Percentiles rank a stretch among this genome's conserved stretches.
These are phyloP conservation scores for Fraxinus velutina DNA, from an alignment of 305 asterid species.

Conservation along the genomic window DNA sequence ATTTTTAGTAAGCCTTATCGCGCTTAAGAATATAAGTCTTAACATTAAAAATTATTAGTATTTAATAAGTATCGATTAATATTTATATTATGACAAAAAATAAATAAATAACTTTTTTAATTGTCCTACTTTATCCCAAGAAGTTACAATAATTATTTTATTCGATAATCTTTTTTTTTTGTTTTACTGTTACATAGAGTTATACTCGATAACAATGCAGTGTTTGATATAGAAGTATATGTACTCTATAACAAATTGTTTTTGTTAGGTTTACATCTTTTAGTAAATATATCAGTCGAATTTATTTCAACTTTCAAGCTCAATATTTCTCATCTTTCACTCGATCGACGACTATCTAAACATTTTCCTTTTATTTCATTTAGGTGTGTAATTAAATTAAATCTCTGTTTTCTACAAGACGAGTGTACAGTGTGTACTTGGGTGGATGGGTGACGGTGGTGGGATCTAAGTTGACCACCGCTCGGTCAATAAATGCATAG, in stretches of 20 bases:
- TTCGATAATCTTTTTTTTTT: too few relatives aligned
- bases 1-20: not conserved
- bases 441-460: not conserved
- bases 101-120: too few relatives aligned
- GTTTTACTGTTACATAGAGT: too few relatives aligned
- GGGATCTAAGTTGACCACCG: constrained; percentile 23
- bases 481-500: constrained; percentile 55
- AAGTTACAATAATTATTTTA: too few relatives aligned
- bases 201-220: too few relatives aligned
- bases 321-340: not conserved
- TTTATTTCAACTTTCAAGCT: not conserved
- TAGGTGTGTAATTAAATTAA: not conserved
- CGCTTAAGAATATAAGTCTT: not conserved
- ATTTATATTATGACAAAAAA: not conserved
- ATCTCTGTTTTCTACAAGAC: not conserved
- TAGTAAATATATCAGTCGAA: not conserved
- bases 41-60: too few relatives aligned
- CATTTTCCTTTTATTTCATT: not conserved
- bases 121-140: too few relatives aligned
- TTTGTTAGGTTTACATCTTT: not conserved
- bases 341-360: not conserved
- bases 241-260: too few relatives aligned
- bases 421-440: not conserved
- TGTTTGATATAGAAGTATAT: too few relatives aligned
- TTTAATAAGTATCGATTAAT: too few relatives aligned